A percentile compares a stretch with the other conserved stretches of the same genome.
These are phyloP conservation scores for Sphagnum tenellum DNA, from an alignment of 225 moss, liverwort and hornwort species.

Conservation along the genomic window DNA sequence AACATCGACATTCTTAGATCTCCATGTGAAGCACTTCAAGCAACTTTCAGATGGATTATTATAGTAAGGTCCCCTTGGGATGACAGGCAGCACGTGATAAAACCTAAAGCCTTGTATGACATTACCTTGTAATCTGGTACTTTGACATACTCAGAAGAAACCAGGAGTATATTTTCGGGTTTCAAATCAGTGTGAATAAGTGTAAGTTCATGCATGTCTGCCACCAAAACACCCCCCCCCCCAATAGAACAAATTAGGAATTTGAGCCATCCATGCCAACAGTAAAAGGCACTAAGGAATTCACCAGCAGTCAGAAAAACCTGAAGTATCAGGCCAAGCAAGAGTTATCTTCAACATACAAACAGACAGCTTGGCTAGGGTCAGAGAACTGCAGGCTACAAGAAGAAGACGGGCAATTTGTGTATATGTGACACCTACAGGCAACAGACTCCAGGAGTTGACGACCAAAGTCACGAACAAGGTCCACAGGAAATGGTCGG, in stretches of 20 bases:
- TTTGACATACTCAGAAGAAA: conserved; percentile 47
- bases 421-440: conserved; percentile 17
- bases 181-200: conserved; percentile 54
- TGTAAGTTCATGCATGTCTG: conserved; percentile 59
- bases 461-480: conserved; percentile 45
- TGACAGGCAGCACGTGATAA: not conserved
- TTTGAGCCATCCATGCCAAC: too few relatives aligned
- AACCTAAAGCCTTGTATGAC: not conserved
- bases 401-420: not conserved
- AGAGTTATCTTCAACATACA: too few relatives aligned
- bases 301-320: too few relatives aligned
- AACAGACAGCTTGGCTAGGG: too few relatives aligned
- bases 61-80: not conserved
- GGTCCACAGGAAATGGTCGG: conserved; percentile 46
- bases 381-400: not conserved
- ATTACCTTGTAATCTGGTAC: conserved; percentile 42
- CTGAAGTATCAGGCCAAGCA: too few relatives aligned
- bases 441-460: conserved; percentile 54
- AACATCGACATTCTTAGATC: too few relatives aligned
- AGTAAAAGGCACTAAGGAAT: too few relatives aligned
- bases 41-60: too few relatives aligned
- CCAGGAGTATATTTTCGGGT: conserved; percentile 50
- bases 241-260: too few relatives aligned
- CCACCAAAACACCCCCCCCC: too few relatives aligned
- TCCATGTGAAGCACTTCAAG: too few relatives aligned